These are phyloP conservation scores for Wickerhamiella azymoides DNA, from an alignment of 805 yeast genomes.

Conservation along the genomic window DNA sequence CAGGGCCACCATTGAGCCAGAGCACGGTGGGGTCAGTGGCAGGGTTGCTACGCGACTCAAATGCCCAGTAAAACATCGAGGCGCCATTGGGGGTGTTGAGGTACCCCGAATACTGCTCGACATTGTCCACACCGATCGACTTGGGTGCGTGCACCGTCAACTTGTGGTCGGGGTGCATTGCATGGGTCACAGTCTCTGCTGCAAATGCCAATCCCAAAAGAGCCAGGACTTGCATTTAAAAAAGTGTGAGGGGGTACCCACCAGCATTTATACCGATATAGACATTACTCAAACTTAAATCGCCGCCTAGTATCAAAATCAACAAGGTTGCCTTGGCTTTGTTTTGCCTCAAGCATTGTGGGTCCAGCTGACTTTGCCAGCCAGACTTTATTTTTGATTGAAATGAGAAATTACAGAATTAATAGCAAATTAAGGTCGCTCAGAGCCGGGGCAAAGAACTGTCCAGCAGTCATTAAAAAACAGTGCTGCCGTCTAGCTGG, in stretches of 20 bases:
- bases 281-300: not conserved
- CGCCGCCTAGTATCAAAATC: too few species aligned
- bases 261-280: not conserved
- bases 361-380: too few species aligned
- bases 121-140: constrained; percentile 31
- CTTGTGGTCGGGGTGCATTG: constrained; percentile 11
- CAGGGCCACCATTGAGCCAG: constrained; percentile 96
- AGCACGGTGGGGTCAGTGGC: constrained; percentile 69
- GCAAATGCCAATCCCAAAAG: not conserved
- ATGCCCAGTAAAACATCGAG: constrained; percentile 86
- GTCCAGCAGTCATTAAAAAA: too few species aligned
- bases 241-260: too few species aligned
- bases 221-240: not conserved
- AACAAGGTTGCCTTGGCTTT: too few species aligned
- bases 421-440: too few species aligned
- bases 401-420: too few species aligned
- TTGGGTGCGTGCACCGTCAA: constrained; percentile 13
- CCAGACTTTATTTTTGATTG: too few species aligned
- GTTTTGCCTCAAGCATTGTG: too few species aligned
- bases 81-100: constrained; percentile 50
- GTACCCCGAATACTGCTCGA: constrained; percentile 62
- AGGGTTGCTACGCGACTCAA: constrained; percentile 85
- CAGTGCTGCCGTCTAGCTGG: not conserved
- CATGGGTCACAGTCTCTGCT: constrained; percentile 6
- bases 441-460: too few species aligned